Percentiles rank a stretch among this genome's conserved stretches.
Evolutionary conservation across 208 protist species (phyloP).

Genomic region (Trypanosoma lewisi): DNA sequence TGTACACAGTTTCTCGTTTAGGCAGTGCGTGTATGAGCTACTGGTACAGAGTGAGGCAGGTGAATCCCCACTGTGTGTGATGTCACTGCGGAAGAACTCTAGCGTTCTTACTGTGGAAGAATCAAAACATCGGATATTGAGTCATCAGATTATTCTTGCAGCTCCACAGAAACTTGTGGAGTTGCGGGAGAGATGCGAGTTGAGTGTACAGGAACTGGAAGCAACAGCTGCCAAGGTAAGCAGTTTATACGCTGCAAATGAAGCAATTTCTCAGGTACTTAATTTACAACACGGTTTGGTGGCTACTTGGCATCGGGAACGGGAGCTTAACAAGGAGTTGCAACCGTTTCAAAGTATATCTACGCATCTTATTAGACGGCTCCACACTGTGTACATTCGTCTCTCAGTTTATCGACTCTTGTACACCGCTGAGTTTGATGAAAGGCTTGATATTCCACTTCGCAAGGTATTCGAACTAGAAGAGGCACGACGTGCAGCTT

Average conservation of each 20-base stretch:
- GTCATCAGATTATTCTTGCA: constrained; percentile 38
- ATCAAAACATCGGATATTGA: constrained; percentile 18
- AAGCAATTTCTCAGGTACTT: constrained; percentile 34
- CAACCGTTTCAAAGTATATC: constrained; percentile 33
- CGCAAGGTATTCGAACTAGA: constrained; percentile 38
- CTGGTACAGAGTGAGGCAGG: constrained; percentile 53
- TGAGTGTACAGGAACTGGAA: constrained; percentile 18
- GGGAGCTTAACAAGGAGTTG: constrained; percentile 31
- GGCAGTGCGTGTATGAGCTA: constrained; percentile 37
- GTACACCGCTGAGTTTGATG: constrained; percentile 4
- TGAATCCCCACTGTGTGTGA: constrained; percentile 45
- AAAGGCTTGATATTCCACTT: constrained; percentile 30
- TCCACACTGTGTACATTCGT: constrained; percentile 34
- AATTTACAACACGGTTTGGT: constrained; percentile 47
- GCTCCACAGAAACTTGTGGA: constrained; percentile 36
- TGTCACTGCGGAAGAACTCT: constrained; percentile 35
- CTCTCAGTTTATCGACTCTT: constrained; percentile 22
- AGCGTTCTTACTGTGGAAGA: constrained; percentile 28
- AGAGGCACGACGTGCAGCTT: constrained; percentile 18
- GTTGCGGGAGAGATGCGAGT: constrained; percentile 45
- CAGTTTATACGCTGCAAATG: constrained; percentile 6
- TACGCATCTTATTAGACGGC: constrained; percentile 37
- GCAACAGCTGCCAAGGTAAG: constrained; percentile 1
- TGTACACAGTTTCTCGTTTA: constrained; percentile 23
- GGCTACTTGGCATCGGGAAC: constrained; percentile 54